Base-by-base conservation (phyloP, 306 rosid species). In the Arachis stenosperma region DNA sequence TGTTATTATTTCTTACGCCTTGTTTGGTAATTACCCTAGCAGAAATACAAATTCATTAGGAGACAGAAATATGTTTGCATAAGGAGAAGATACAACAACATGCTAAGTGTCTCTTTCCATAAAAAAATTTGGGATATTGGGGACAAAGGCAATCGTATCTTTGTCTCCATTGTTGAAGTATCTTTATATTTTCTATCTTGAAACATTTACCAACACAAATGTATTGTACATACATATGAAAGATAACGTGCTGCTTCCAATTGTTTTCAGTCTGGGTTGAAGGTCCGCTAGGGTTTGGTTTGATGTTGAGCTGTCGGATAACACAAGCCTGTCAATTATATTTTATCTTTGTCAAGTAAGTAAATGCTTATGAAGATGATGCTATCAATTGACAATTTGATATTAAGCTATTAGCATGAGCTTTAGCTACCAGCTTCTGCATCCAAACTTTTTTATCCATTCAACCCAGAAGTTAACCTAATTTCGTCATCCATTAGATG, bases 231-330 rank as follows among this genome's bases (percentile, higher is more conserved):
- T 46, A 56, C 47, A 73, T 33, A 40, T 43, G 44, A 82, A 52
- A 43, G 29, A 47, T 52, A 78, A 63, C 66, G 5, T 63, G 13
- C 47, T 65, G 74, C 74, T 84, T 42, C 39, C 73, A 65, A 69
- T 79, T 83, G 77, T 69, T 84, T 85, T 62, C 91, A 95, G 98
- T 86, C 76, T 95, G 99, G 99, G 71, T 80, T 80, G 97, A 91
- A 86, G 99, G 96, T 62, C 97, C 96, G 13, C 79, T 95, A 15
- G 99, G 98, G 44, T 90, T 90, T 71, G 99, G 99, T 78, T 88
- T 95, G 87, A 82, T 95, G 74, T 79, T 95, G 75, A 87, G 93
- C 75, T 87, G 93, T 59, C 96, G 99, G 64, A 87, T 88, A 78
- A 76, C 93, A 9, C 99, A 95, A 77, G 90, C 96, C 74, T 85